phyloP scores from a whole-genome alignment of 176 grass and related monocot species.

The Pontederia paniculata region DNA sequence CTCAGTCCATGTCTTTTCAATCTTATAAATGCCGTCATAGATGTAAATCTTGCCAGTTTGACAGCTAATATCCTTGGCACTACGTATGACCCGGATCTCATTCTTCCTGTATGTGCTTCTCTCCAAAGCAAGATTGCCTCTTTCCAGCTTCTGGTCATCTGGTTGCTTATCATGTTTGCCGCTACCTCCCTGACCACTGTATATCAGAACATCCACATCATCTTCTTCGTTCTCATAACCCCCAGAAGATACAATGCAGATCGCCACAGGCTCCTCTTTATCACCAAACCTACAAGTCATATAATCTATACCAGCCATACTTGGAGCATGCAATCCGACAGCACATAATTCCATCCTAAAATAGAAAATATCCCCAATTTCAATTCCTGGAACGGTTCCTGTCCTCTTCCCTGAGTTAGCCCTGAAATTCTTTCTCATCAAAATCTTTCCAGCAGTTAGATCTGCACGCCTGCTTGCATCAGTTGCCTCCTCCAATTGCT shows the following conservation, averaged over 20 bases:
- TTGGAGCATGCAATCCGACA: slow-evolving; percentile 54
- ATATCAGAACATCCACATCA: slow-evolving; percentile 46
- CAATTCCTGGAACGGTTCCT: slow-evolving; percentile 49
- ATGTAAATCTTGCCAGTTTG: slow-evolving; percentile 48
- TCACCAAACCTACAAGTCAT: slow-evolving; percentile 40
- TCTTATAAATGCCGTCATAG: slow-evolving; percentile 79
- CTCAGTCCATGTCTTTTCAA: slow-evolving; percentile 53
- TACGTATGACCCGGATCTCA: slow-evolving; percentile 58
- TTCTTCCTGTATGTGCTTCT: slow-evolving; percentile 57
- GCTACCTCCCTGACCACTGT: slow-evolving; percentile 66
- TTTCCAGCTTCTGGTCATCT: slow-evolving; percentile 63
- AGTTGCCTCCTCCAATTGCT: slow-evolving; percentile 43
- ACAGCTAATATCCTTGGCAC: slow-evolving; percentile 43
- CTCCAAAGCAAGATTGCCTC: slow-evolving; percentile 70
- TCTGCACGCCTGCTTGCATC: slow-evolving; percentile 32
- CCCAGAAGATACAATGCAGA: slow-evolving; percentile 57
- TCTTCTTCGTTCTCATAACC: slow-evolving; percentile 67
- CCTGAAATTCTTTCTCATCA: slow-evolving; percentile 61
- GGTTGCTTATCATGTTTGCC: slow-evolving; percentile 38
- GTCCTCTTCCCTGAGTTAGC: slow-evolving; percentile 40
- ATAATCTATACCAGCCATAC: slow-evolving; percentile 62
- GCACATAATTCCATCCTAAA: slow-evolving; percentile 68
- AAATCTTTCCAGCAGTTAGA: slow-evolving; percentile 55
- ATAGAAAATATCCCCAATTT: slow-evolving; percentile 88
- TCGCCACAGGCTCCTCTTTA: slow-evolving; percentile 40